Base-by-base conservation (phyloP, 371 early-diverging fungal genomes). In the Haplosporangium sp. region DNA sequence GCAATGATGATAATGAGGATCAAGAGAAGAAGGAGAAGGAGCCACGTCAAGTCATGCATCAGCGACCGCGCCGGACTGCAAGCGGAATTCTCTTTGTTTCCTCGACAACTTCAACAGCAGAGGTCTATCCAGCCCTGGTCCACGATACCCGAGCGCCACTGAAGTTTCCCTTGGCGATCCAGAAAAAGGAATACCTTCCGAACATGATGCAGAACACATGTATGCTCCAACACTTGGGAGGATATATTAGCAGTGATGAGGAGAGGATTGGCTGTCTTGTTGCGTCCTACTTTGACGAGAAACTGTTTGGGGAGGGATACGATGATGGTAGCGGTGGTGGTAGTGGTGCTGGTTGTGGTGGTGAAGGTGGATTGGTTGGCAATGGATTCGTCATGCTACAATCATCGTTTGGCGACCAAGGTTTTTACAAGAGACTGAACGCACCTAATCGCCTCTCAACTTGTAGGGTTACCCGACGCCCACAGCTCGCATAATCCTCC, bases 391-490 rank as follows among this genome's bases (percentile, higher is more conserved):
- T 42, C 64, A 50, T 67, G 64, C 40, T 68, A 2, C 74, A 68
- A 52, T 69, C 75, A 38, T 69, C 59, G 58, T 69, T 55, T 52
- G 69, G 69, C 62, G 70, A 69, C 56, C 70, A 58, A 18, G 70
- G 69, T 51, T 68, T 74, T 60, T 57, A 69, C 66, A 75, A 69
- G 70, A 59, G 63, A 69, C 70, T 75, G 66, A 69, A 69, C 58
- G 66, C 58, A 55, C 64, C 64, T 60, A 53, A 58, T 46, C 59
- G 63, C 55, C 55, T 75, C 64, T 69, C 75, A 40, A 60, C 70
- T 54, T 75, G 70, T 75, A 75, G 75, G 66, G 66, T 69, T 57
- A 69, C 62, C 46, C 67, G 70, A 52, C 48, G 58, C 52, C 66
- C 62, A 18, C 66, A 45, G 38, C 73, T 51, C 55, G 20, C 66